Evolutionary conservation across 2,329 filamentous ascomycete genomes (phyloP), one percentile per base, ranked within the genome.

Genomic region (Sporothrix protearum): DNA sequence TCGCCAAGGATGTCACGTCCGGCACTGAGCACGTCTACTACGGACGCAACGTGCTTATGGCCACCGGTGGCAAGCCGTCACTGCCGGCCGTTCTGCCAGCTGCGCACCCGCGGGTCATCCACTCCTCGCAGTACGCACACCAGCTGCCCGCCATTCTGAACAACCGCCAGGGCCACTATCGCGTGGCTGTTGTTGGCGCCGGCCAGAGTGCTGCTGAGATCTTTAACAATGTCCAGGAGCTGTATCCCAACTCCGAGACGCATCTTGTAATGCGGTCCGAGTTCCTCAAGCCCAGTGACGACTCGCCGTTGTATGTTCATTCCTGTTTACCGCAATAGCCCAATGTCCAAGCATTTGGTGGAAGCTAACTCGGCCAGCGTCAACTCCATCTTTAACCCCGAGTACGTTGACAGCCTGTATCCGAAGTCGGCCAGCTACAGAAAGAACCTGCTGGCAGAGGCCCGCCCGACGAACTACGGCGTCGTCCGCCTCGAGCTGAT

Each of bases 121-220:
- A 98, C 81, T 97, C 94, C 0, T 97, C 94, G 9, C 89, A 94
- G 78, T 98, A 96, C 80, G 89, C 90, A 39, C 87, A 90, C 72
- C 81, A 85, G 16, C 86, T 90, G 6, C 85, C 86, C 67, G 80
- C 86, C 74, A 84, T 93, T 45, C 85, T 92, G 68, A 82, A 79
- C 72, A 84, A 89, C 75, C 80, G 82, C 71, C 81, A 84, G 45
- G 82, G 84, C 1, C 86, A 85, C 0, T 92, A 93, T 80, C 88
- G 88, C 19, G 89, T 98, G 69, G 94, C 93, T 9, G 92, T 98
- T 12, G 85, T 98, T 53, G 95, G 95, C 9, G 92, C 89, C 63
- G 95, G 96, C 0, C 95, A 99, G 83, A 96, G 92, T 79, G 94
- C 94, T 2, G 95, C 95, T 10, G 95, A 99, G 83, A 97, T 97